Evolutionary conservation across 2,329 filamentous ascomycete species (phyloP), one percentile per base, ranked within the genome.

Genomic region (Boeremia exigua): DNA sequence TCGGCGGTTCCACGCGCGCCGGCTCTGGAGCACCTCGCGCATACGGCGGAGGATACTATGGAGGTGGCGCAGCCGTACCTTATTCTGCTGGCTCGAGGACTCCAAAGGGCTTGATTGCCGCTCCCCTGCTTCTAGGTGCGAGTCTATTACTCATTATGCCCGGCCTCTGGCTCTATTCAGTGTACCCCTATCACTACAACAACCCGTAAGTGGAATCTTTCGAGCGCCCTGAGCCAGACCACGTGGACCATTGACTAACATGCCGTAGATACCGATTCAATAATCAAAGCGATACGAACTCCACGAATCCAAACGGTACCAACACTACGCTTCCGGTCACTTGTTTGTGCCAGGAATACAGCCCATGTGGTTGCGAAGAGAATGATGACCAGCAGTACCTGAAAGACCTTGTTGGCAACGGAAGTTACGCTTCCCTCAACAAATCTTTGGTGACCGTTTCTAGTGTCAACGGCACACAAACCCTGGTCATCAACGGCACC

Each of bases 401-500:
- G 55, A 77, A 84, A 59, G 80, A 82, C 8, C 69, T 93, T 9
- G 79, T 93, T 38, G 74, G 74, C 5, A 79, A 82, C 30, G 80
- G 80, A 32, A 86, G 81, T 59, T 87, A 87, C 62, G 69, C 70
- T 3, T 76, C 70, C 2, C 77, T 90, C 48, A 88, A 92, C 77
- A 81, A 85, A 65, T 81, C 80, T 0, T 63, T 91, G 2, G 82
- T 91, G 53, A 82, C 79, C 11, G 82, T 93, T 1, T 84, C 82
- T 2, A 76, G 81, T 48, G 81, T 88, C 58, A 87, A 90, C 52
- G 86, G 86, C 45, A 88, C 82, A 1, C 69, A 70, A 4, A 88
- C 84, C 1, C 82, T 95, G 33, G 79, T 90, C 28, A 77, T 94
- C 70, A 92, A 92, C 71, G 91, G 91, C n/a, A 90, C 88, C 0